Evolutionary conservation across 495 filamentous ascomycete species (phyloP).

Genomic region (Penicillium pancosmium): DNA sequence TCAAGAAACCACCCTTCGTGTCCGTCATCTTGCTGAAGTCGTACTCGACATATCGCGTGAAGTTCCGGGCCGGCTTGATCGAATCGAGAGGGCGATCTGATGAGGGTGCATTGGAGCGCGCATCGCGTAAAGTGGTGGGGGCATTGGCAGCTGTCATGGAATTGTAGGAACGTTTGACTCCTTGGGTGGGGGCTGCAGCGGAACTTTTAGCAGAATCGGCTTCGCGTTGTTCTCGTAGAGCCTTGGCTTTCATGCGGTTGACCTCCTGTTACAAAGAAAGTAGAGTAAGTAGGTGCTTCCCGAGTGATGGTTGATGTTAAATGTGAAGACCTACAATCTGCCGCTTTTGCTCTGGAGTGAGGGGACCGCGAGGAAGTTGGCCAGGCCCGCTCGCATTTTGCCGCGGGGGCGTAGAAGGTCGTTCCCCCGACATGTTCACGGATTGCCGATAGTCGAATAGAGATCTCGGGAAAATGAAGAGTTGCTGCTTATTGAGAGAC

Average conservation of each 20-base stretch:
- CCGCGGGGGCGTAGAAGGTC: conserved; percentile 65
- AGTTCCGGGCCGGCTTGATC: conserved; percentile 76
- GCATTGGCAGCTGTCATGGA: conserved; percentile 62
- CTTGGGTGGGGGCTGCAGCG: conserved; percentile 35
- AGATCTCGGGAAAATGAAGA: not conserved
- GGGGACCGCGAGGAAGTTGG: conserved; percentile 51
- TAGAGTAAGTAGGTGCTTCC: not conserved
- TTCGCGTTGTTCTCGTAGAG: conserved; percentile 71
- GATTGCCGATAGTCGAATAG: not conserved
- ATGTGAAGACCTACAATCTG: conserved; percentile 58
- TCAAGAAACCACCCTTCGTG: conserved; percentile 93
- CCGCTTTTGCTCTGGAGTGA: conserved; percentile 75
- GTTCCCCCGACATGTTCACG: conserved; percentile 35
- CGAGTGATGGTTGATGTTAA: not conserved
- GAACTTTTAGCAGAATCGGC: conserved; percentile 48
- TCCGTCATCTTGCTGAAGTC: conserved; percentile 98
- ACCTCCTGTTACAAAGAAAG: conserved; percentile 65
- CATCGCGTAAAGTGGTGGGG: conserved; percentile 71
- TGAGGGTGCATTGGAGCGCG: conserved; percentile 38
- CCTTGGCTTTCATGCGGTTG: conserved; percentile 90
- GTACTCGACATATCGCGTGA: conserved; percentile 92
- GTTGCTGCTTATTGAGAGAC: not conserved
- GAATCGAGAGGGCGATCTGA: conserved; percentile 49
- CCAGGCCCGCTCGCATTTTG: conserved; percentile 40
- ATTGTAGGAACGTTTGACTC: conserved; percentile 63